phyloP scores from a whole-genome alignment of 108 stramenopile species.

The Nitzschia sp. region DNA sequence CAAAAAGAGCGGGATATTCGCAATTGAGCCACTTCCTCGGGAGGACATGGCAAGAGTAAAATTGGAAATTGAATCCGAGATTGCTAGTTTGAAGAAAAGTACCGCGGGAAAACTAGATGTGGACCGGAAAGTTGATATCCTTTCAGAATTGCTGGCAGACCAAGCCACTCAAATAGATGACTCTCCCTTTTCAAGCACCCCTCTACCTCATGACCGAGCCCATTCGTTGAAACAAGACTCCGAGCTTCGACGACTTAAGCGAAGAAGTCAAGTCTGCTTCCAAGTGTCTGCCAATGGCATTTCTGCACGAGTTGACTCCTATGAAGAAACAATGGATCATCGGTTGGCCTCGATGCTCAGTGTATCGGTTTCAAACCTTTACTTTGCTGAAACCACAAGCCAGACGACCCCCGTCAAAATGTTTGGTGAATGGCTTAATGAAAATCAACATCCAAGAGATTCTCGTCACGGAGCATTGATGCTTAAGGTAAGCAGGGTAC shows the following conservation, averaged over 20 bases:
- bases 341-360: slow-evolving; percentile 68
- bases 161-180: slow-evolving; percentile 19
- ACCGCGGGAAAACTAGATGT: background rate
- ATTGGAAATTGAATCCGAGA: slow-evolving; percentile 6
- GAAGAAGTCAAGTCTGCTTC: slow-evolving; percentile 58
- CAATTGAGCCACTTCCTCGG: slow-evolving; percentile 43
- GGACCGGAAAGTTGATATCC: slow-evolving; percentile 42
- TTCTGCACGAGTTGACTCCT: slow-evolving; percentile 63
- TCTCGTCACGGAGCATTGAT: slow-evolving; percentile 67
- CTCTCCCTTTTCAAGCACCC: slow-evolving; percentile 36
- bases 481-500: slow-evolving; percentile 51
- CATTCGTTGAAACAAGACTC: slow-evolving; percentile 28
- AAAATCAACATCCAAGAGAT: slow-evolving; percentile 77
- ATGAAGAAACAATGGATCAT: slow-evolving; percentile 43
- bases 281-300: slow-evolving; percentile 60
- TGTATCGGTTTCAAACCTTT: slow-evolving; percentile 64
- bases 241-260: slow-evolving; percentile 43
- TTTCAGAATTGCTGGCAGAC: slow-evolving; percentile 53
- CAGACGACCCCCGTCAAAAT: slow-evolving; percentile 61
- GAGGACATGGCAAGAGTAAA: background rate
- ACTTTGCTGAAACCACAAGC: slow-evolving; percentile 75
- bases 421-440: slow-evolving; percentile 85
- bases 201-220: slow-evolving; percentile 62
- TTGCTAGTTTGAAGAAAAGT: background rate
- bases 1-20: slow-evolving; percentile 31